Evolutionary conservation across 2,329 filamentous ascomycete species (phyloP).

Genomic region (Colletotrichum sp.): DNA sequence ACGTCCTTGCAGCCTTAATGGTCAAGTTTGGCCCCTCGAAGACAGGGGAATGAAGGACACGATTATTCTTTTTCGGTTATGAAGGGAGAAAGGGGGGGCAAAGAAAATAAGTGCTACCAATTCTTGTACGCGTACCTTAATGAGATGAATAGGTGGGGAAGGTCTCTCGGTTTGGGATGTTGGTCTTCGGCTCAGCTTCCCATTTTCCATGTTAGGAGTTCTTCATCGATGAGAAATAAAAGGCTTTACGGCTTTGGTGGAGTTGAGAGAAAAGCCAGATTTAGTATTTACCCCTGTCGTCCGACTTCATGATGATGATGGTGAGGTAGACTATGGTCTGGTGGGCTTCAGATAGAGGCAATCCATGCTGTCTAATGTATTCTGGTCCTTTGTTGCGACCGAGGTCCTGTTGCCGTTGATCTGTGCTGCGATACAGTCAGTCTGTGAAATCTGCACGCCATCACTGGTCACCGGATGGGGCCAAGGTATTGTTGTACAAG

Average conservation of each 20-base stretch:
- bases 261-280: background rate
- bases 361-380: background rate
- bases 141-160: constrained; percentile 16
- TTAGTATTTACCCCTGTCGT: background rate
- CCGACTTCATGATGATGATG: background rate
- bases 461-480: background rate
- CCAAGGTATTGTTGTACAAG: background rate
- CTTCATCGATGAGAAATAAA: constrained; percentile 16
- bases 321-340: background rate
- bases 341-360: background rate
- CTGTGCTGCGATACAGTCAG: background rate
- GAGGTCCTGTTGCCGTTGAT: background rate
- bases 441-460: background rate
- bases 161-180: background rate
- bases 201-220: constrained; percentile 13
- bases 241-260: constrained; percentile 1
- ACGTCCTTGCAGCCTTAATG: constrained; percentile 20
- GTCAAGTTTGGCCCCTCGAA: constrained; percentile 13
- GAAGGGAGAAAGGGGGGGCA: constrained; percentile 13
- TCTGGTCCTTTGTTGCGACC: background rate
- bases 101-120: constrained; percentile 23
- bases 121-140: constrained; percentile 26
- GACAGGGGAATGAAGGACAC: constrained; percentile 11
- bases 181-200: background rate
- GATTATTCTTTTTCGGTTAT: constrained; percentile 11